Base-by-base conservation (phyloP, 208 protist genomes). In the Trypanosoma cruzi region DNA sequence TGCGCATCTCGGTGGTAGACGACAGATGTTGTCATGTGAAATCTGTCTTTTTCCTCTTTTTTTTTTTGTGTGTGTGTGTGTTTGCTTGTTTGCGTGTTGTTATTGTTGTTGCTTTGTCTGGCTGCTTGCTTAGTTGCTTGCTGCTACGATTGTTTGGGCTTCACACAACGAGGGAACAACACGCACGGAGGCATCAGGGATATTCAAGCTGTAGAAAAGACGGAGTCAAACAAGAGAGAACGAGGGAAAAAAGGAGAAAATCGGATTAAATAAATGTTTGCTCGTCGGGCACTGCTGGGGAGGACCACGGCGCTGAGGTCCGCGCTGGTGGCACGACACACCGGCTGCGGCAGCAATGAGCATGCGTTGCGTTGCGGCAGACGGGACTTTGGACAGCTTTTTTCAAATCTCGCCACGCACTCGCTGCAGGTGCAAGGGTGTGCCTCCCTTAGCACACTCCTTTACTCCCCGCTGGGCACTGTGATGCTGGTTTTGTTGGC, bases 391-490 rank as follows among this genome's bases (percentile, higher is more conserved):
- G 59, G 60, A 48, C 68, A 74, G 14, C 64, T 92, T 0, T 24
- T 80, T 10, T 37, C 76, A 16, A 91, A 96, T 75, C 76, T 96
- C 52, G 54, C 71, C 20, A 73, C 77, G 4, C 90, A 96, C 68
- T 77, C 66, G 56, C 77, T 81, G 32, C 77, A 92, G 57, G 31
- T 93, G 52, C 68, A 62, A 8, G 68, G 70, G 22, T 93, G 85
- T 80, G 64, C 71, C 13, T 89, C 82, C 28, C 81, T 92, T 14
- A 81, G 80, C n/a, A 84, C 83, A 29, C 59, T 96, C 4, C 75
- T 93, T 34, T 94, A 94, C 77, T 88, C 79, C 37, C 90, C 90
- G 10, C 58, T 96, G 8, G 90, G 88, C 20, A 94, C 88, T 10
- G 75, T 66, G 37, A 89, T 93, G 84, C 48, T 87, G 31, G 60